Evolutionary conservation across 345 rosid species (phyloP), one percentile per base, ranked within the genome.

Genomic region (Nasturtium officinale): DNA sequence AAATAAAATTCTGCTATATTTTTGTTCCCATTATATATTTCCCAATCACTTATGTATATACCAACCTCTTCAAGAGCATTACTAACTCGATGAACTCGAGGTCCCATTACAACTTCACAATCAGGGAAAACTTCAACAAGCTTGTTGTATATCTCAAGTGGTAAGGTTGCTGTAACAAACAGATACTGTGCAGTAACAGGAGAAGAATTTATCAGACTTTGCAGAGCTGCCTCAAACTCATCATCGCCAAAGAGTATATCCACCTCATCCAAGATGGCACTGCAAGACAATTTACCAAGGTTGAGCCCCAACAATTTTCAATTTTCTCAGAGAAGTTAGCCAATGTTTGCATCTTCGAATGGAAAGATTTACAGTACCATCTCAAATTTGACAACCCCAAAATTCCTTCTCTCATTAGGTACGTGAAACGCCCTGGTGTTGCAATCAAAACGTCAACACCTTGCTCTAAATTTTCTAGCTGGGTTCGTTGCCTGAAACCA

Each of bases 351-450:
- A 45, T 7, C 50, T 8, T 16, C 50, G 10, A n/a, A 45, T 6
- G n/a, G 69, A 58, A 58, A 77, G 18, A 65, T 30, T 65, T 40
- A 38, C 3, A 50, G 23, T 85, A 89, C 97, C 92, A 85, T 82
- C 85, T 84, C 69, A 94, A 87, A 84, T 85, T 84, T 75, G 82
- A 71, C 71, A 89, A 74, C 72, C 83, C 73, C 85, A 91, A 59
- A 78, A 82, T 81, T 75, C 87, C 96, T 80, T 88, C 95, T 38
- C 84, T 87, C 73, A 91, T 73, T 7, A 94, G 84, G 83, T 75
- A 91, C 81, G 75, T 84, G 86, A 91, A 91, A 67, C 98, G 97
- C 79, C 98, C 97, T n/a, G 98, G 97, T 10, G 98, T 91, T 60
- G 90, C 97, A 52, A 91, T 89, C 77, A 91, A 80, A 66, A 94